A percentile compares a stretch with the other conserved stretches of the same genome.
Evolutionary conservation across 192 early-diverging fungal genomes (phyloP).

Genomic region (Backusella westeae): DNA sequence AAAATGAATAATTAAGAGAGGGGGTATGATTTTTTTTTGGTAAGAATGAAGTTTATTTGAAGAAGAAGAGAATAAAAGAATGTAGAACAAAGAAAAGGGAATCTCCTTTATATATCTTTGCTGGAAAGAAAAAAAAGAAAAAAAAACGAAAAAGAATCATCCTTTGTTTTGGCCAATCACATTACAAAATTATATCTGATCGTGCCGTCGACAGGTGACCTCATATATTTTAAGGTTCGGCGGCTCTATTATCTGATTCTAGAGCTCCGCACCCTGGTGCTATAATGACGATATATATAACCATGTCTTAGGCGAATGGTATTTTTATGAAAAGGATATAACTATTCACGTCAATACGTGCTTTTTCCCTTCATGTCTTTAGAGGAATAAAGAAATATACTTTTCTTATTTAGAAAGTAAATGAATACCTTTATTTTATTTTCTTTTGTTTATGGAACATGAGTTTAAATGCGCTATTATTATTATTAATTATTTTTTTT

Average conservation of each 20-base stretch:
- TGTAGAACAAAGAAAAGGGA: slow-evolving; percentile 19
- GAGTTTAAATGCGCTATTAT: background rate
- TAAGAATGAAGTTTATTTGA: background rate
- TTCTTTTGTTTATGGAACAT: background rate
- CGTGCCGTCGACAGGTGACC: slow-evolving; percentile 3
- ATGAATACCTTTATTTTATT: background rate
- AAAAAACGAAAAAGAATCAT: background rate
- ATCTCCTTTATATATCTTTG: background rate
- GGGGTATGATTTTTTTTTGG: background rate
- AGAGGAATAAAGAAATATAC: background rate
- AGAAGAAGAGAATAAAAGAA: background rate
- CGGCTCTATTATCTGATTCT: slow-evolving; percentile 15
- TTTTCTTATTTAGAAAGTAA: background rate
- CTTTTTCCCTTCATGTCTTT: background rate
- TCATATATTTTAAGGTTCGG: slow-evolving; percentile 8
- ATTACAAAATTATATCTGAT: slow-evolving; percentile 5
- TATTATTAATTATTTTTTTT: background rate
- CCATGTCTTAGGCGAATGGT: background rate
- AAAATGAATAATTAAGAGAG: background rate
- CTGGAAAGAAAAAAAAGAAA: background rate
- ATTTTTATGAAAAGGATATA: background rate
- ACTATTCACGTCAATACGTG: background rate
- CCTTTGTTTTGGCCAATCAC: background rate
- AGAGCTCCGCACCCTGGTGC: background rate
- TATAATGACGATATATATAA: background rate